Base-by-base conservation (phyloP, 192 early-diverging fungal genomes). In the Coemansia aciculifera region DNA sequence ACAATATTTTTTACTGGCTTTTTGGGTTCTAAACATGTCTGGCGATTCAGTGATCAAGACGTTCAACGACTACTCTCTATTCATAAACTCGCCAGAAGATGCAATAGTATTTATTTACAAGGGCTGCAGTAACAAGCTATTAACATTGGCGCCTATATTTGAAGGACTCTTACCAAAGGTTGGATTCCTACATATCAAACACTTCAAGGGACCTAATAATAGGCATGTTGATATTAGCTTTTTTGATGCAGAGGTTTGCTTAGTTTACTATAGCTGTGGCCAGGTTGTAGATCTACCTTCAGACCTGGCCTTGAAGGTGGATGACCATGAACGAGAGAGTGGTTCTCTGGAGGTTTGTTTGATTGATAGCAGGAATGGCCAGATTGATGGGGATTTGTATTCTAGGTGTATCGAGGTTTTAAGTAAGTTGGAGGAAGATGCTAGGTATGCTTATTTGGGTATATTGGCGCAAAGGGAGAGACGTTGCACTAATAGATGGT, bases 211-310 rank as follows among this genome's bases (percentile, higher is more conserved):
- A 11, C 23, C 48, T 6, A 27, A 24, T 8, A 10, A 51, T 24
- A 51, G 2, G 5, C 23, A 1, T 21, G 10, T 51, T 23, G 5
- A 11, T 10, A 8, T 51, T 51, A 8, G 15, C 24, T 11, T 51
- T 2, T 12, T 8, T 5, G 23, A 21, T 19, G 23, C 19, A 5
- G 21, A 51, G 21, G 48, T 51, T 15, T 24, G 48, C 11, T 27
- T 51, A 12, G 15, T 51, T 51, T 51, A 51, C 48, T 51, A 51
- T 51, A 51, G 48, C 48, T 51, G 48, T 12, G 48, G 48, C 11
- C 48, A 51, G 23, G 27, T 51, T 11, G 48, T 51, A 11, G 48
- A 51, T 15, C 6, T 51, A 7, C 48, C 48, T 9, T 13, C 3
- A 12, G 24, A 52, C 49, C 3, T 52, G 49, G 49, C 49, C 0